Evolutionary conservation across 108 stramenopile species (phyloP).

Genomic region (Tribonema minus): DNA sequence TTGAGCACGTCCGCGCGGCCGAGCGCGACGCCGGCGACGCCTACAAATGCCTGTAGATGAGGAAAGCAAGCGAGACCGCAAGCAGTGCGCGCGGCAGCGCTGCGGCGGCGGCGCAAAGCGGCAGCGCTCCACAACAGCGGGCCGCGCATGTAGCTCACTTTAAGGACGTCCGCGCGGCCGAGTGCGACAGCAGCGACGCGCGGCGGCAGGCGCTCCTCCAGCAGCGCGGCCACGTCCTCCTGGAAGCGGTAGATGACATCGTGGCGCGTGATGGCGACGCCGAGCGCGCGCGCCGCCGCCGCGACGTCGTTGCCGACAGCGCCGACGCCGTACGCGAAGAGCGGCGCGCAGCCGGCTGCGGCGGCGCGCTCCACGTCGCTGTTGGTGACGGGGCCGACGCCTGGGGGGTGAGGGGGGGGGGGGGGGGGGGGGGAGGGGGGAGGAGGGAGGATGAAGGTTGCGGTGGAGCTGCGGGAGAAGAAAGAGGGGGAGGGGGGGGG

Average conservation of each 20-base stretch:
- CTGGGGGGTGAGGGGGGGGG: too few relatives aligned
- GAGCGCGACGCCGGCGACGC: too few relatives aligned
- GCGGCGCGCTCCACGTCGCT: constrained; percentile 88
- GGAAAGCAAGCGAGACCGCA: too few relatives aligned
- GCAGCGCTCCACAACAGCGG: constrained; percentile 11
- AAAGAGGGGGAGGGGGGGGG: too few relatives aligned
- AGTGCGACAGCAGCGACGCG: background rate
- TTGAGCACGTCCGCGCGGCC: too few relatives aligned
- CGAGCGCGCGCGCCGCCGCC: constrained; percentile 31
- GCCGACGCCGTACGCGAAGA: constrained; percentile 56
- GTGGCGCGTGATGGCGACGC: constrained; percentile 44
- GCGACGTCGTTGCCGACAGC: constrained; percentile 17
- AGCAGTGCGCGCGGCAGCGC: too few relatives aligned
- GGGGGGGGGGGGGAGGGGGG: too few relatives aligned
- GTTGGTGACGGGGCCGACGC: constrained; percentile 83
- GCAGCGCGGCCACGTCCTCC: constrained; percentile 36
- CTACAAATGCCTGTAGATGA: too few relatives aligned
- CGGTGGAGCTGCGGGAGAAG: too few relatives aligned
- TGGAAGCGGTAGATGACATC: constrained; percentile 56
- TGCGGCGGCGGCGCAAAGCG: constrained; percentile 76
- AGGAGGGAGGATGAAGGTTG: too few relatives aligned
- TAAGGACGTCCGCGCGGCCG: background rate
- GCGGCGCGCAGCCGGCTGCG: constrained; percentile 43
- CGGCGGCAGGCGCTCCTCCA: constrained; percentile 6
- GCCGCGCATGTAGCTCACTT: background rate